Percentiles rank a stretch among this genome's conserved stretches.
phyloP scores from a whole-genome alignment of 2,329 filamentous ascomycete genomes.

The Fonsecaea erecta region DNA sequence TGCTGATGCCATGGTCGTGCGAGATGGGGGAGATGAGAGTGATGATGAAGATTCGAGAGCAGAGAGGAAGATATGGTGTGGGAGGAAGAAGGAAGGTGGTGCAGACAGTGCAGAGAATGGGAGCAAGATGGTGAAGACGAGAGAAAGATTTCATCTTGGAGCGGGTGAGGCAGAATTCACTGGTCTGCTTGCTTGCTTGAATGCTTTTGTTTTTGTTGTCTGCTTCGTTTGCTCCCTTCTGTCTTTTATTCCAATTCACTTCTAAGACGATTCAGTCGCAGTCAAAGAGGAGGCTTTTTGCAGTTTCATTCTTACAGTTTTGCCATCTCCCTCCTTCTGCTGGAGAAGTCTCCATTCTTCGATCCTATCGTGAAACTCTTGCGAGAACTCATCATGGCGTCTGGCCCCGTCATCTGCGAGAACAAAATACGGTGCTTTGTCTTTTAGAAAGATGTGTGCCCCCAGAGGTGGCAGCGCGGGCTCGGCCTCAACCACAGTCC shows the following conservation, averaged over 20 bases:
- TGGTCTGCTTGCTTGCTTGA: constrained; percentile 10
- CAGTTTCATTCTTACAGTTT: constrained; percentile 1
- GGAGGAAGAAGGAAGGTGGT: constrained; percentile 10
- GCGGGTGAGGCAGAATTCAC: constrained; percentile 22
- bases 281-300: constrained; percentile 4
- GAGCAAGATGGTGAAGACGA: constrained; percentile 2
- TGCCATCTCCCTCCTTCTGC: constrained; percentile 32
- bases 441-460: constrained; percentile 53
- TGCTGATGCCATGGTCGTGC: constrained; percentile 16
- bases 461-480: constrained; percentile 39
- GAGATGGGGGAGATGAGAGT: background rate
- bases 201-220: constrained; percentile 2
- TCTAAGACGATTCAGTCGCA: background rate
- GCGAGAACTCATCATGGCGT: constrained; percentile 39
- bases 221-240: background rate
- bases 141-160: background rate
- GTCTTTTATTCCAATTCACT: background rate
- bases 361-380: constrained; percentile 36
- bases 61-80: background rate
- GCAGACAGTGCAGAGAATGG: background rate
- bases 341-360: constrained; percentile 37
- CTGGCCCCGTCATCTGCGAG: constrained; percentile 45
- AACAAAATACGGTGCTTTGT: constrained; percentile 48
- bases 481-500: constrained; percentile 49
- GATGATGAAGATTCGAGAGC: constrained; percentile 2